Percentiles rank a stretch among this genome's conserved stretches.
phyloP scores from a whole-genome alignment of 2,329 filamentous ascomycete genomes.

The Tolypocladium ovalisporum region DNA sequence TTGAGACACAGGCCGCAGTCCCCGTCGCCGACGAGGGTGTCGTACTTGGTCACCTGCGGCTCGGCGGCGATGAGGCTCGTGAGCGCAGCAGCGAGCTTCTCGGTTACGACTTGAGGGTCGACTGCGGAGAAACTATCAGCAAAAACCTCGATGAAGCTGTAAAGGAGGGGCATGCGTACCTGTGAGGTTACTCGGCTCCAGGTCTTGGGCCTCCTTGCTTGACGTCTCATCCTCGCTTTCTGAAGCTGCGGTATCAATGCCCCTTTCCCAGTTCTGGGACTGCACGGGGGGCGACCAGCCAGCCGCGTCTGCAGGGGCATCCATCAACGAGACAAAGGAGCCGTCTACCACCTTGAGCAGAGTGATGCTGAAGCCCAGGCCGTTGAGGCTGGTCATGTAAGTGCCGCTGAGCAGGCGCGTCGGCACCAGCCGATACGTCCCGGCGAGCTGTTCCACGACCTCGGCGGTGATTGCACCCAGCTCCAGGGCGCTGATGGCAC shows the following conservation, averaged over 20 bases:
- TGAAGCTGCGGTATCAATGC: neutral
- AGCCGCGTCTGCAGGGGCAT: neutral
- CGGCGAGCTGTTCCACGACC: neutral
- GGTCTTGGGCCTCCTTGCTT: neutral
- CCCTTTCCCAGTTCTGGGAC: neutral
- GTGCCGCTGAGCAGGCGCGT: neutral
- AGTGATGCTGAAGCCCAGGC: neutral
- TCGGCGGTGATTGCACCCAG: neutral
- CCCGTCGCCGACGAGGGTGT: slow-evolving; percentile 19
- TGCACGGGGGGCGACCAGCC: neutral
- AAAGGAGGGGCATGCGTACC: neutral
- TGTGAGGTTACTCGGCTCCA: slow-evolving; percentile 5
- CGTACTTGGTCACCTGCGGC: slow-evolving; percentile 13
- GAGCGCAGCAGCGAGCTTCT: neutral
- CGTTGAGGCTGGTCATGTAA: neutral
- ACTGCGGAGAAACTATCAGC: slow-evolving; percentile 1
- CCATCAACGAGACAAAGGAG: neutral
- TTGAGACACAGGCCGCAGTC: slow-evolving; percentile 4
- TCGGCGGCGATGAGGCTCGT: slow-evolving; percentile 16
- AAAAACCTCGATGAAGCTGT: neutral
- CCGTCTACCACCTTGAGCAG: neutral
- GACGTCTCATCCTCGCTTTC: neutral
- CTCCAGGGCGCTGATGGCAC: neutral
- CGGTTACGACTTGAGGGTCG: slow-evolving; percentile 1
- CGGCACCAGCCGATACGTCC: neutral